Conservation (phyloP, 441 rosid species). For the Eruca vesicaria region DNA sequence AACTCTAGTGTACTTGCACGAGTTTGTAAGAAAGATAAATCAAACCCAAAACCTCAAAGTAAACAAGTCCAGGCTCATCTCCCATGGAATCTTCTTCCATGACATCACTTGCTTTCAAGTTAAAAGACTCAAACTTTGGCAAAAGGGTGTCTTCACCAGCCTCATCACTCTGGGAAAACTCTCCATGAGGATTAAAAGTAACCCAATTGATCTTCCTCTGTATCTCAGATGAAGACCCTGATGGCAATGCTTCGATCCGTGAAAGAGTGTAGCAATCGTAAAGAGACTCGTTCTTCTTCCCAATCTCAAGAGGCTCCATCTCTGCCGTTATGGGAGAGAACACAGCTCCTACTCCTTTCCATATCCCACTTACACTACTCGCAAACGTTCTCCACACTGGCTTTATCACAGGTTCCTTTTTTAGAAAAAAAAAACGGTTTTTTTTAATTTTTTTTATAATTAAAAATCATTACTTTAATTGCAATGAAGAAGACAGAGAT, state of each 20-base stretch:
- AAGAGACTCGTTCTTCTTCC: constrained; percentile 65
- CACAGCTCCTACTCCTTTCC: constrained; percentile 95
- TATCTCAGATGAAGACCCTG: constrained; percentile 48
- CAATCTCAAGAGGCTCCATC: constrained; percentile 87
- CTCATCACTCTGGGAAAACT: constrained; percentile 38
- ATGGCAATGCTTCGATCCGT: constrained; percentile 49
- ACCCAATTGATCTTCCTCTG: constrained; percentile 83
- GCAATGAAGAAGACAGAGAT: neutral
- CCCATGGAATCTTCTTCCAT: constrained; percentile 92
- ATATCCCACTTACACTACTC: constrained; percentile 91
- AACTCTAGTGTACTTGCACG: neutral
- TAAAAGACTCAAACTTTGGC: constrained; percentile 66
- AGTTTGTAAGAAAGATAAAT: neutral
- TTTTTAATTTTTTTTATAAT: neutral
- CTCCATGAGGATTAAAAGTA: constrained; percentile 85
- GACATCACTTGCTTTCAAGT: constrained; percentile 63
- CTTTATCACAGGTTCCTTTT: constrained; percentile 87
- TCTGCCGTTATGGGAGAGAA: constrained; percentile 84
- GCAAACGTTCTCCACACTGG: constrained; percentile 84
- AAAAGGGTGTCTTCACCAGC: constrained; percentile 37
- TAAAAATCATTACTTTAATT: neutral
- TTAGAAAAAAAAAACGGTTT: neutral
- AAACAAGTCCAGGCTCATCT: constrained; percentile 73
- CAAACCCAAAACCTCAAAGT: constrained; percentile 57
- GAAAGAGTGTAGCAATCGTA: constrained; percentile 80